phyloP scores from a whole-genome alignment of 2,329 filamentous ascomycete species.

The Chrysosporium keratinophilum region DNA sequence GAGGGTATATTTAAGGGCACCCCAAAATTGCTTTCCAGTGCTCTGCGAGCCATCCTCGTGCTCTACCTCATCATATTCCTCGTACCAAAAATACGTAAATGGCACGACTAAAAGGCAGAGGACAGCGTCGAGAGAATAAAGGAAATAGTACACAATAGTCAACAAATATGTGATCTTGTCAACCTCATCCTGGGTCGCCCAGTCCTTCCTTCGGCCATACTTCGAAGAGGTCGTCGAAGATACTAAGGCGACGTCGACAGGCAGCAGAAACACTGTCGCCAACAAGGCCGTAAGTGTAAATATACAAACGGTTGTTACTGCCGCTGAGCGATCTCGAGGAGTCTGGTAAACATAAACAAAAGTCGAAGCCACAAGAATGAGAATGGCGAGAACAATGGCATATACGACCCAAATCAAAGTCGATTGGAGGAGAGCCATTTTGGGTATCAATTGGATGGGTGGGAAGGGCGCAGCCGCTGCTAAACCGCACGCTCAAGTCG shows the following conservation, averaged over 20 bases:
- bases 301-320: constrained; percentile 75
- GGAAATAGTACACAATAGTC: constrained; percentile 79
- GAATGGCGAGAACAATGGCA: constrained; percentile 65
- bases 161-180: constrained; percentile 68
- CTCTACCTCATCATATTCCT: constrained; percentile 90
- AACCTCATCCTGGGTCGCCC: constrained; percentile 77
- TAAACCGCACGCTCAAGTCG: background rate
- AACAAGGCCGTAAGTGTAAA: constrained; percentile 78
- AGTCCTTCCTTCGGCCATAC: constrained; percentile 78
- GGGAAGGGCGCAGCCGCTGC: background rate
- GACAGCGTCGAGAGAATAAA: constrained; percentile 85
- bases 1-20: constrained; percentile 83
- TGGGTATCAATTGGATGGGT: background rate
- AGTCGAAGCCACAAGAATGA: constrained; percentile 65
- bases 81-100: constrained; percentile 96
- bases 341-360: constrained; percentile 90
- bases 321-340: constrained; percentile 69
- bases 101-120: constrained; percentile 84
- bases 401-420: constrained; percentile 94
- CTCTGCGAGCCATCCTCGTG: constrained; percentile 68
- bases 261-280: constrained; percentile 82
- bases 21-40: constrained; percentile 59
- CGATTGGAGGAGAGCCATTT: constrained; percentile 65
- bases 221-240: constrained; percentile 72
- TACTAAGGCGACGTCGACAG: constrained; percentile 89